These are phyloP conservation scores for Abortiporus biennis DNA, from an alignment of 1,284 basidiomycete species.

Conservation along the genomic window DNA sequence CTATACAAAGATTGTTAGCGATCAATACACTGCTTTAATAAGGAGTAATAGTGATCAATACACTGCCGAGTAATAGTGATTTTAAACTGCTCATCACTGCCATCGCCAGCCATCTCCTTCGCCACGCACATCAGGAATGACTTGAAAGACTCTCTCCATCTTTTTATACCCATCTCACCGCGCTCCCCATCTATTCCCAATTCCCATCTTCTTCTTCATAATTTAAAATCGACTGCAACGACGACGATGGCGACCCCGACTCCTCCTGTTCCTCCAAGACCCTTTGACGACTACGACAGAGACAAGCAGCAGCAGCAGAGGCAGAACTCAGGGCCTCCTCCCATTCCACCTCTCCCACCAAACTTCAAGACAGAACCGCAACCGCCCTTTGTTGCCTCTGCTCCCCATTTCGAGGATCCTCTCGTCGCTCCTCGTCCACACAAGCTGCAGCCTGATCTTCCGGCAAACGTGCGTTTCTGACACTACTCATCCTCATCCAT, in stretches of 20 bases:
- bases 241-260: slow-evolving; percentile 5
- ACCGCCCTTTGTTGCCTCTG: slow-evolving; percentile 16
- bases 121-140: neutral
- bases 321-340: slow-evolving; percentile 22
- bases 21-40: too few relatives aligned
- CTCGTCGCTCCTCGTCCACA: slow-evolving; percentile 67
- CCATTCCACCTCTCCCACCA: slow-evolving; percentile 38
- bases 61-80: too few relatives aligned
- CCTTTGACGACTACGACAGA: slow-evolving; percentile 20
- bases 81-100: too few relatives aligned
- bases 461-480: slow-evolving; percentile 50
- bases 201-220: too few relatives aligned
- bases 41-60: too few relatives aligned
- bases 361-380: slow-evolving; percentile 22
- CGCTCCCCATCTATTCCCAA: too few relatives aligned
- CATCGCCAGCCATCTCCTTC: neutral
- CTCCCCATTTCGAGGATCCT: slow-evolving; percentile 51
- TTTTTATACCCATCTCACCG: neutral
- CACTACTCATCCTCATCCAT: slow-evolving; percentile 6
- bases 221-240: neutral
- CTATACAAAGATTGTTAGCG: too few relatives aligned
- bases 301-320: slow-evolving; percentile 5
- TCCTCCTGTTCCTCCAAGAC: slow-evolving; percentile 23
- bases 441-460: slow-evolving; percentile 52
- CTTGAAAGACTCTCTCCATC: neutral